Evolutionary conservation across 768 basidiomycete genomes (phyloP).

Genomic region (Tulasnella sp.): DNA sequence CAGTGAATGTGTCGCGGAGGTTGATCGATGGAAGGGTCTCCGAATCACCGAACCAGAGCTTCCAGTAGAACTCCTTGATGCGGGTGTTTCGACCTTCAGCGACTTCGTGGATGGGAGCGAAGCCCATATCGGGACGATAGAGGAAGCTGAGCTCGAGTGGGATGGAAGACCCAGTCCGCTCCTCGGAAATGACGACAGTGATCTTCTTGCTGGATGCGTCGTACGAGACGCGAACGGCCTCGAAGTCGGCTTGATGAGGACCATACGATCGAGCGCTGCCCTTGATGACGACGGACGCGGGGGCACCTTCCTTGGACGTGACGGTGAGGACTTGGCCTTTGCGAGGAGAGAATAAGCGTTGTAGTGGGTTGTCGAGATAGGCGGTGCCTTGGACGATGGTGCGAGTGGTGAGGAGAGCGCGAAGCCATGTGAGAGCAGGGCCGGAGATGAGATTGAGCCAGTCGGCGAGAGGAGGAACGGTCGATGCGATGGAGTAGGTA

Average conservation of each 20-base stretch:
- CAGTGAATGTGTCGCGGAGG: constrained; percentile 65
- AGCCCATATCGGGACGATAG: constrained; percentile 82
- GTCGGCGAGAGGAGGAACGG: constrained; percentile 76
- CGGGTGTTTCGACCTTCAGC: constrained; percentile 69
- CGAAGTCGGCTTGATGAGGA: too few species aligned
- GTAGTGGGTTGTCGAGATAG: constrained; percentile 88
- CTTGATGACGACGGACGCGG: too few species aligned
- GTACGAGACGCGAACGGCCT: too few species aligned
- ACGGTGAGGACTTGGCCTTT: too few species aligned
- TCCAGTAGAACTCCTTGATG: too few species aligned
- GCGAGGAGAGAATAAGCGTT: constrained; percentile 70
- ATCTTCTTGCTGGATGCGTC: constrained; percentile 70
- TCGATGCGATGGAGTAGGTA: too few species aligned
- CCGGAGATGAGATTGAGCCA: constrained; percentile 64
- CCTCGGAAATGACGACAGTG: constrained; percentile 56
- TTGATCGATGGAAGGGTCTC: constrained; percentile 64
- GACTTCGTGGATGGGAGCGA: constrained; percentile 86
- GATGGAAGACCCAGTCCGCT: constrained; percentile 72
- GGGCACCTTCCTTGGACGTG: constrained; percentile 77
- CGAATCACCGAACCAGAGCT: constrained; percentile 94
- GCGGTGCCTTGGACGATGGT: too few species aligned
- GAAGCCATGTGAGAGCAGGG: too few species aligned
- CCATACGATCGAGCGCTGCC: too few species aligned
- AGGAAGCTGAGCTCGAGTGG: constrained; percentile 69
- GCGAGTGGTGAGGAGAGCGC: too few species aligned